Evolutionary conservation across 768 basidiomycete genomes (phyloP), one percentile per base, ranked within the genome.

Genomic region (Termitomyces sp.): DNA sequence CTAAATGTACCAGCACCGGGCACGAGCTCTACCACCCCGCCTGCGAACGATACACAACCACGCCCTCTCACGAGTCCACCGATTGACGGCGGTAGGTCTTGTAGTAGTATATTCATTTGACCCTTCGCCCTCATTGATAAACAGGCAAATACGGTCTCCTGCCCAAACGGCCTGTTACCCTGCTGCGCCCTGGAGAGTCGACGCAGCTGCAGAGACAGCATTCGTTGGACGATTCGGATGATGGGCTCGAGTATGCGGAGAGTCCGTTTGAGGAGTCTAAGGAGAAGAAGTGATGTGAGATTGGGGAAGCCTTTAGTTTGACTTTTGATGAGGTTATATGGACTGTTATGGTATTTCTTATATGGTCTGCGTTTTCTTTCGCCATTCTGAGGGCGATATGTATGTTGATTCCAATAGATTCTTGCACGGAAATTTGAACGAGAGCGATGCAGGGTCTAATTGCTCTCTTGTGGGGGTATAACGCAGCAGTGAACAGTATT

Each of bases 221-320:
- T 32, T 64, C 67, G 29, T 70, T 62, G 40, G 70, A 77, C 25
- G 73, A 77, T 41, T 77, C 78, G 7, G 84, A 84, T 74, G 84
- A 84, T 54, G 84, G 82, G n/a, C 64, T 87, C 62, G 88, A 89
- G 68, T 90, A 87, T 68, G 78, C 81, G 4, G 86, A 89, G 77
- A 89, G 83, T 63, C 88, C 88, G 35, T 90, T 90, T 59, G 87
- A 90, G 56, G 85, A 88, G n/a, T n/a, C n/a, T n/a, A n/a, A n/a
- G 49, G 59, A 38, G 1, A 65, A 57, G 54, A 66, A 67, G 56
- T 63, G 55, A 45, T 7, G 44, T 4, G 19, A 5, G 10, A 48
- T 16, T 19, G n/a, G 29, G 7, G 29, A 29, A 29, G 7, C 29
- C 29, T 29, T 29, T 7, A 29, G 29, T 7, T 7, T 29, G 7